phyloP scores from a whole-genome alignment of 371 early-diverging fungal genomes.

The Umbelopsis sp. region DNA sequence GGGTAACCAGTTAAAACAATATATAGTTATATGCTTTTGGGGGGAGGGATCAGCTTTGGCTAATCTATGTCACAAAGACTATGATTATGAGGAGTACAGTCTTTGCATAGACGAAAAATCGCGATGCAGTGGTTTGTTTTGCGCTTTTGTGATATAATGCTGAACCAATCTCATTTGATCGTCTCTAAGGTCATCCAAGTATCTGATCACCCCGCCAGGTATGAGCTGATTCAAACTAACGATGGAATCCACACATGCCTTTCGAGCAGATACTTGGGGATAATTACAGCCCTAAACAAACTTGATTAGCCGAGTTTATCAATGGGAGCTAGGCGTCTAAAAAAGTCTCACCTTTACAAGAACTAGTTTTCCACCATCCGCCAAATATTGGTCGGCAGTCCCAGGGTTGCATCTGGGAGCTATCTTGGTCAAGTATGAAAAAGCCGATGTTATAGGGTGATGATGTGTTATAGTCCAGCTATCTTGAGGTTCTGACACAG shows the following conservation, averaged over 20 bases:
- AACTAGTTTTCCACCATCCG: slow-evolving; percentile 41
- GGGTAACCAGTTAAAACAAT: no score
- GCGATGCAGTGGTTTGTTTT: slow-evolving; percentile 8
- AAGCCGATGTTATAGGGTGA: slow-evolving; percentile 52
- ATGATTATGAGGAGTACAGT: background rate
- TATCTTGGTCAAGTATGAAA: slow-evolving; percentile 48
- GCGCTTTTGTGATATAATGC: slow-evolving; percentile 45
- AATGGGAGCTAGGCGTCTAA: background rate
- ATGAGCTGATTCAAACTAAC: slow-evolving; percentile 51
- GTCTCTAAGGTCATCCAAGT: slow-evolving; percentile 43
- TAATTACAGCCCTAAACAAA: slow-evolving; percentile 43
- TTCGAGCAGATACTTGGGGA: slow-evolving; percentile 44
- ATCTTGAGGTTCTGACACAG: slow-evolving; percentile 22
- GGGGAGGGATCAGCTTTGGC: background rate
- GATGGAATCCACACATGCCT: slow-evolving; percentile 52
- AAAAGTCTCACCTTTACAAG: slow-evolving; percentile 41
- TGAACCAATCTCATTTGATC: slow-evolving; percentile 48
- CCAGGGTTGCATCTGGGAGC: slow-evolving; percentile 36
- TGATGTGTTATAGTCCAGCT: slow-evolving; percentile 29
- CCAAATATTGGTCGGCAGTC: slow-evolving; percentile 44
- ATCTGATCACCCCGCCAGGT: slow-evolving; percentile 44
- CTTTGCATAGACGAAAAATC: slow-evolving; percentile 3
- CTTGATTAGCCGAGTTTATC: background rate
- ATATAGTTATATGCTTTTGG: no score
- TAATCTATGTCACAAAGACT: background rate